Evolutionary conservation across 768 basidiomycete genomes (phyloP).

Genomic region (Arthromyces matolae): DNA sequence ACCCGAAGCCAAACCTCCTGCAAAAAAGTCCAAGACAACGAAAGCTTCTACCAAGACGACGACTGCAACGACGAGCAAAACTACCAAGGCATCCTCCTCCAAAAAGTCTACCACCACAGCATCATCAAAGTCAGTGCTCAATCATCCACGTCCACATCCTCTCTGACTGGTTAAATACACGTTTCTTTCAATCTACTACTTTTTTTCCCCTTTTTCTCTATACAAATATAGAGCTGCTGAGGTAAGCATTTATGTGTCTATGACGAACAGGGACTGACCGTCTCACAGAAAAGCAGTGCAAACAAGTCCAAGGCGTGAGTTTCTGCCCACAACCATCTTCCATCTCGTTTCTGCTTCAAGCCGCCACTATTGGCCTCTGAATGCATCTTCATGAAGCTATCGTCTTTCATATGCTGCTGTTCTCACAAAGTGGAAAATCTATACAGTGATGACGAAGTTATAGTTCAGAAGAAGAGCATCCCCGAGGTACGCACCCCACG

Average conservation of each 20-base stretch:
- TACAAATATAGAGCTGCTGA: slow-evolving; percentile 23
- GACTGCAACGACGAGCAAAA: slow-evolving; percentile 9
- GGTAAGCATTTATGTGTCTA: slow-evolving; percentile 19
- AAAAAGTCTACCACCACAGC: slow-evolving; percentile 17
- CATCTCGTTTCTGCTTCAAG: slow-evolving; percentile 1
- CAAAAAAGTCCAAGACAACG: slow-evolving; percentile 40
- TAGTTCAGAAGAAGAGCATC: slow-evolving; percentile 28
- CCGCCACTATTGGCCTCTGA: slow-evolving; percentile 24
- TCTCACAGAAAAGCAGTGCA: slow-evolving; percentile 17
- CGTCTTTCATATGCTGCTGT: slow-evolving; percentile 60
- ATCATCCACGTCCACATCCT: background rate
- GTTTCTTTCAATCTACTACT: background rate
- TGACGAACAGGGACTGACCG: slow-evolving; percentile 13
- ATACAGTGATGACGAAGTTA: slow-evolving; percentile 45
- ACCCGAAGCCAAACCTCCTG: slow-evolving; percentile 21
- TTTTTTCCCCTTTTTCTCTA: slow-evolving; percentile 3
- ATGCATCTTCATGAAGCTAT: slow-evolving; percentile 54
- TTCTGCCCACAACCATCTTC: slow-evolving; percentile 6
- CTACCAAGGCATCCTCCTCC: slow-evolving; percentile 15
- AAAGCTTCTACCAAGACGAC: slow-evolving; percentile 17
- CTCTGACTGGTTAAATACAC: background rate
- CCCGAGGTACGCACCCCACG: slow-evolving; percentile 19
- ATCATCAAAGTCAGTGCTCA: slow-evolving; percentile 12
- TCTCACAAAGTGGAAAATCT: slow-evolving; percentile 48
- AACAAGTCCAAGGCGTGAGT: slow-evolving; percentile 21